A percentile compares a stretch with the other conserved stretches of the same genome.
Evolutionary conservation across 306 rosid genomes (phyloP).

Genomic region (Pyrus betulifolia): DNA sequence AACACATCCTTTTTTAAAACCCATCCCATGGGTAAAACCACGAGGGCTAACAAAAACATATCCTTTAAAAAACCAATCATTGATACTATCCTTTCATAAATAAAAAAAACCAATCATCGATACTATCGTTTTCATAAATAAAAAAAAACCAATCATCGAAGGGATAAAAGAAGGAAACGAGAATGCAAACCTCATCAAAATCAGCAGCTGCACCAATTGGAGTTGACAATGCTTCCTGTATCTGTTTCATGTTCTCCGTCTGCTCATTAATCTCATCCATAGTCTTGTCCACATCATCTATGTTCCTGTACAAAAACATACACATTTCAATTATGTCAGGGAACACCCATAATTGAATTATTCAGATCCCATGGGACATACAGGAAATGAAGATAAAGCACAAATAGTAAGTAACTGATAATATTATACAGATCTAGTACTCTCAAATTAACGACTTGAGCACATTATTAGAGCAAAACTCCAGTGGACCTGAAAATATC

Average conservation of each 20-base stretch:
- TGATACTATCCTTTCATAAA: too few species aligned
- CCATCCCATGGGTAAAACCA: not conserved
- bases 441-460: not conserved
- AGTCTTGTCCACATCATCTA: constrained; percentile 93
- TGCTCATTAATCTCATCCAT: constrained; percentile 99
- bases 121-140: too few species aligned
- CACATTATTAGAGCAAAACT: too few species aligned
- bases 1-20: too few species aligned
- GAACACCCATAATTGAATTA: not conserved
- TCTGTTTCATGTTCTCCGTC: constrained; percentile 96
- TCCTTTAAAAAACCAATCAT: not conserved
- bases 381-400: not conserved
- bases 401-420: not conserved
- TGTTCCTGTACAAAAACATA: constrained; percentile 50
- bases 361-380: not conserved
- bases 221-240: constrained; percentile 89
- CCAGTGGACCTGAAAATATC: too few species aligned
- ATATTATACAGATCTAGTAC: not conserved
- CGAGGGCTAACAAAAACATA: not conserved
- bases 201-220: constrained; percentile 87
- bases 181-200: constrained; percentile 74
- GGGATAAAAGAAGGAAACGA: constrained; percentile 9
- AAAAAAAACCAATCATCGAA: not conserved
- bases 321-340: not conserved
- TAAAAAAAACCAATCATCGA: too few species aligned